These are phyloP conservation scores for Diaporthe aspalathi DNA, from an alignment of 2,329 filamentous ascomycete genomes.

Conservation along the genomic window DNA sequence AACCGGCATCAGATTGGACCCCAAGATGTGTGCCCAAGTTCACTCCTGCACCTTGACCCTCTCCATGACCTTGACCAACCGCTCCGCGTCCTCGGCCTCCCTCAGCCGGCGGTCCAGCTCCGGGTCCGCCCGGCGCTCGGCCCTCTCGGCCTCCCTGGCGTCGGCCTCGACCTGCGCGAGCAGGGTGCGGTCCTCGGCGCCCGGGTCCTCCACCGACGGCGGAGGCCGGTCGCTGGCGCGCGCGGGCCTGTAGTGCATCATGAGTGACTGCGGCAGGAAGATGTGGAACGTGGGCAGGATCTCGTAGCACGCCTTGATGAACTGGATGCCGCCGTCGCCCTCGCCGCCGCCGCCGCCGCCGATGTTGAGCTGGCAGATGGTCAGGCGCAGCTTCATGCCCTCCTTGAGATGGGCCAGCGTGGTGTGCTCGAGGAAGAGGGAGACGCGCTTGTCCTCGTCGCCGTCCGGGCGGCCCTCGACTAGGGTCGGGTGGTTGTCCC, in stretches of 20 bases:
- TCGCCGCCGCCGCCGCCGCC: background rate
- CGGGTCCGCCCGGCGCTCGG: slow-evolving; percentile 35
- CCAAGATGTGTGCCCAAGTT: background rate
- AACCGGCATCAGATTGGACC: too few species aligned
- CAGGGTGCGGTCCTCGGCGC: slow-evolving; percentile 45
- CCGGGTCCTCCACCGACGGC: slow-evolving; percentile 55
- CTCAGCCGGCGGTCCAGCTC: slow-evolving; percentile 31
- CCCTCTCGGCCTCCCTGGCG: slow-evolving; percentile 40
- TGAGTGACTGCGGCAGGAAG: slow-evolving; percentile 75
- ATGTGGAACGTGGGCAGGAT: slow-evolving; percentile 72
- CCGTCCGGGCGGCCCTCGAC: slow-evolving; percentile 46
- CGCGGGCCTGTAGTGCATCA: slow-evolving; percentile 74
- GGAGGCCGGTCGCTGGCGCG: slow-evolving; percentile 56
- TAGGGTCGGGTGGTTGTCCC: slow-evolving; percentile 53
- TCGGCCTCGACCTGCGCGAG: slow-evolving; percentile 30
- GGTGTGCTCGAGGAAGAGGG: slow-evolving; percentile 75
- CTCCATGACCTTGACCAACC: slow-evolving; percentile 34
- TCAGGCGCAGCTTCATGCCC: slow-evolving; percentile 70
- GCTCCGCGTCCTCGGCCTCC: slow-evolving; percentile 17
- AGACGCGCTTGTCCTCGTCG: slow-evolving; percentile 43
- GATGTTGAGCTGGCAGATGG: slow-evolving; percentile 61
- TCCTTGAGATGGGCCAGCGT: slow-evolving; percentile 61
- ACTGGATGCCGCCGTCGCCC: slow-evolving; percentile 66
- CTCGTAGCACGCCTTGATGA: slow-evolving; percentile 69
- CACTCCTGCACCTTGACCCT: slow-evolving; percentile 29